phyloP scores from a whole-genome alignment of 805 yeast species.

The Zygotorulaspora sp. region DNA sequence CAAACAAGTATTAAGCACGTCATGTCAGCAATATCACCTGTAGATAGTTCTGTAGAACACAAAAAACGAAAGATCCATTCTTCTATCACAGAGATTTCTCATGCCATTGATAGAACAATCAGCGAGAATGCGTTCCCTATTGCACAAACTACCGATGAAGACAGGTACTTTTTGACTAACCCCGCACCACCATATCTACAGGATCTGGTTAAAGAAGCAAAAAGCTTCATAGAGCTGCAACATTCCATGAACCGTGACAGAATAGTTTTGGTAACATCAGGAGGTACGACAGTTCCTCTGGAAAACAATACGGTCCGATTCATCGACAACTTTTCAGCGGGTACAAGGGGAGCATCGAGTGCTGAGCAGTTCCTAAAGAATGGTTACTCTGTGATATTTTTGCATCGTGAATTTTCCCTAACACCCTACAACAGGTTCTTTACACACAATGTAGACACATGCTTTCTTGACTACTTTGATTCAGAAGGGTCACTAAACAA shows the following conservation, averaged over 20 bases:
- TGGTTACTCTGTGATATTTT: slow-evolving; percentile 88
- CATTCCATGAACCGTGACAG: slow-evolving; percentile 39
- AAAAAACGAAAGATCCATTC: slow-evolving; percentile 44
- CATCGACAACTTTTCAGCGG: slow-evolving; percentile 95
- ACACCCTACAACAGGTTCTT: slow-evolving; percentile 90
- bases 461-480: slow-evolving; percentile 80
- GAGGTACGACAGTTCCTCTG: slow-evolving; percentile 97
- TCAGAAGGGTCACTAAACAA: slow-evolving; percentile 55
- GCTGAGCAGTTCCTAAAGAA: slow-evolving; percentile 84
- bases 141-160: slow-evolving; percentile 67
- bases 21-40: too few species aligned
- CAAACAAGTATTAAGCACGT: too few species aligned
- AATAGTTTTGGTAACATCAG: slow-evolving; percentile 84
- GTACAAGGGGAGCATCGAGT: slow-evolving; percentile 94
- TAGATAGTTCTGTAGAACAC: too few species aligned
- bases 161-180: slow-evolving; percentile 66
- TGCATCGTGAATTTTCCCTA: slow-evolving; percentile 88
- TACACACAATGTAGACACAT: slow-evolving; percentile 68
- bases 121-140: slow-evolving; percentile 64
- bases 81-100: slow-evolving; percentile 58
- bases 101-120: slow-evolving; percentile 75
- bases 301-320: slow-evolving; percentile 96
- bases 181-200: slow-evolving; percentile 69
- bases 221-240: slow-evolving; percentile 59
- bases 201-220: slow-evolving; percentile 53